These are phyloP conservation scores for Aeschynomene evenia DNA, from an alignment of 306 rosid genomes.

Conservation along the genomic window DNA sequence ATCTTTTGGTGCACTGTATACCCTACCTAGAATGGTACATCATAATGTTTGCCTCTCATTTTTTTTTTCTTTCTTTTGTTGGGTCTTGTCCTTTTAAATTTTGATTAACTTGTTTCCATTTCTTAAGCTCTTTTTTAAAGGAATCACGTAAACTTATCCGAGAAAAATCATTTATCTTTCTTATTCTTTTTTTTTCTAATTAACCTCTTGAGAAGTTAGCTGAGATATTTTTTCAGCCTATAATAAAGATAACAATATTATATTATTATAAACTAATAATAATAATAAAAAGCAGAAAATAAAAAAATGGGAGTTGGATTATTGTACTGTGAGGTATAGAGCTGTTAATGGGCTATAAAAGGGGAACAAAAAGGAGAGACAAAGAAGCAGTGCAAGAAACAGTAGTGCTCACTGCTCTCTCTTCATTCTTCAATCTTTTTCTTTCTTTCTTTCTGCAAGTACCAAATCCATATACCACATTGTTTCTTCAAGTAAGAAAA, in stretches of 20 bases:
- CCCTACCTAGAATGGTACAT: too few relatives aligned
- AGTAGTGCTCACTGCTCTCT: not conserved
- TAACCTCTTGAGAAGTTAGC: not conserved
- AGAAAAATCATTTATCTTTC: not conserved
- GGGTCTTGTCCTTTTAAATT: not conserved
- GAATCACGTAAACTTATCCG: not conserved
- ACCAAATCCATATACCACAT: not conserved
- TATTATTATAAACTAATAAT: not conserved
- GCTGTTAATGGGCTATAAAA: conserved; percentile 32
- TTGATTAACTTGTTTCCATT: not conserved
- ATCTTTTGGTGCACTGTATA: too few relatives aligned
- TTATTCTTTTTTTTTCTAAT: too few relatives aligned
- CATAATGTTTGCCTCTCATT: too few relatives aligned
- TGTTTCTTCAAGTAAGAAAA: not conserved
- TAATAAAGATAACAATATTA: not conserved
- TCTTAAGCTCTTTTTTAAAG: not conserved
- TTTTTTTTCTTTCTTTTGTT: too few relatives aligned
- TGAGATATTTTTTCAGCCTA: not conserved
- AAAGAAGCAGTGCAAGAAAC: not conserved
- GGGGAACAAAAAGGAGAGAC: not conserved
- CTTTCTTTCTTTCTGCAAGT: too few relatives aligned
- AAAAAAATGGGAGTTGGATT: not conserved
- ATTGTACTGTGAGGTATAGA: not conserved
- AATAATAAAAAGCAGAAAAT: not conserved
- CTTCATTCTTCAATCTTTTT: not conserved